Evolutionary conservation across 805 yeast species (phyloP).

Genomic region (Starmerella gropengiesseri): DNA sequence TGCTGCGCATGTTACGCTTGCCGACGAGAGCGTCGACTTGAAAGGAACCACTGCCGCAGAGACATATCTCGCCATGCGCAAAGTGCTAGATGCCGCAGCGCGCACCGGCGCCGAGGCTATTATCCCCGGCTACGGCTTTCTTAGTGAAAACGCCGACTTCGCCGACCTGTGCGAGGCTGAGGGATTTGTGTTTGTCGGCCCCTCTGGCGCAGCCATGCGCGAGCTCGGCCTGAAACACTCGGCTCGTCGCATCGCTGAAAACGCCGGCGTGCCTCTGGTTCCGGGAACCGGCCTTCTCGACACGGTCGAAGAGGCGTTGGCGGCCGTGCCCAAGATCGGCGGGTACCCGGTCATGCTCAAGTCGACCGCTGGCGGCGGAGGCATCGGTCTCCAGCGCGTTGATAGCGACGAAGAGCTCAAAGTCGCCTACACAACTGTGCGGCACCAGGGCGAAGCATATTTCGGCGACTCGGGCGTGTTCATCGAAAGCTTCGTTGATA

Average conservation of each 20-base stretch:
- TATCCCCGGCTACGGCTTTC: conserved; percentile 94
- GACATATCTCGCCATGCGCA: conserved; percentile 76
- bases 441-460: conserved; percentile 85
- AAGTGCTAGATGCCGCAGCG: conserved; percentile 78
- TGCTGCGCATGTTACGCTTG: conserved; percentile 72
- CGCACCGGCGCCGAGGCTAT: conserved; percentile 83
- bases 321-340: conserved; percentile 53
- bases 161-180: conserved; percentile 76
- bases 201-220: conserved; percentile 85
- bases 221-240: conserved; percentile 90
- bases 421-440: conserved; percentile 77
- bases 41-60: conserved; percentile 81
- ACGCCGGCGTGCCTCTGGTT: conserved; percentile 89
- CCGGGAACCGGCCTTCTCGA: conserved; percentile 89
- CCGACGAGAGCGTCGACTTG: conserved; percentile 72
- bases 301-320: conserved; percentile 60
- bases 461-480: conserved; percentile 95
- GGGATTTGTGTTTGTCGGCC: conserved; percentile 92
- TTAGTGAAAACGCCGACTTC: conserved; percentile 92
- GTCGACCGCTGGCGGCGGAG: conserved; percentile 99
- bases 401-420: conserved; percentile 72
- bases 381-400: conserved; percentile 92
- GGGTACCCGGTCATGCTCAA: conserved; percentile 90
- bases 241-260: conserved; percentile 84
- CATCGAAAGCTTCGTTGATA: conserved; percentile 85